These are phyloP conservation scores for Ilex asprella DNA, from an alignment of 257 asterid species.

Conservation along the genomic window DNA sequence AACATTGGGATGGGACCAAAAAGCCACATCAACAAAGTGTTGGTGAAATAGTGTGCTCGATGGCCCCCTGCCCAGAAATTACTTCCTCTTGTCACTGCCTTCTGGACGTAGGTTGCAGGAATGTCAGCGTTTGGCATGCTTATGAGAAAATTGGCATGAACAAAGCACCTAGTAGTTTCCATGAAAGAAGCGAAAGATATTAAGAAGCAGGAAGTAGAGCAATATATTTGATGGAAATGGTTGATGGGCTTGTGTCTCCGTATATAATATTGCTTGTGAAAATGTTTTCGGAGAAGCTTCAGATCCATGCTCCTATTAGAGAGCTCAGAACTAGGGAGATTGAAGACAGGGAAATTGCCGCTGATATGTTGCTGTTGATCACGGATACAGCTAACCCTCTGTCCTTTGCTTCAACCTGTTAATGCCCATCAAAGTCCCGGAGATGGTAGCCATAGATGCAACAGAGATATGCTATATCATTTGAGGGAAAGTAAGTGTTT, in stretches of 20 bases:
- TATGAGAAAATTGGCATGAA: slow-evolving; percentile 47
- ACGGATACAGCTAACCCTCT: slow-evolving; percentile 45
- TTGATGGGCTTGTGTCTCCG: slow-evolving; percentile 37
- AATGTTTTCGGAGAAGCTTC: slow-evolving; percentile 29
- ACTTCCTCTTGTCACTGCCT: slow-evolving; percentile 51
- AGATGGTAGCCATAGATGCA: no score
- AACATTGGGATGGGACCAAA: slow-evolving; percentile 76
- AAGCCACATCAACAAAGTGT: slow-evolving; percentile 45
- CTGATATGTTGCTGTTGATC: slow-evolving; percentile 42
- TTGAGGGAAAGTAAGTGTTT: background rate
- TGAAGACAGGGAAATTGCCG: slow-evolving; percentile 45
- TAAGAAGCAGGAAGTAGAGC: slow-evolving; percentile 52
- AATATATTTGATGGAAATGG: slow-evolving; percentile 37
- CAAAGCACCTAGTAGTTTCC: slow-evolving; percentile 39
- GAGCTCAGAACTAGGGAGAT: slow-evolving; percentile 45
- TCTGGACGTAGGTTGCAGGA: slow-evolving; percentile 23
- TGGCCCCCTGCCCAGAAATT: slow-evolving; percentile 29
- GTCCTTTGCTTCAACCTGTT: slow-evolving; percentile 39
- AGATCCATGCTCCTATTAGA: slow-evolving; percentile 57
- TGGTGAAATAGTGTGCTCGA: slow-evolving; percentile 45
- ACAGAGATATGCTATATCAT: background rate
- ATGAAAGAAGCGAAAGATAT: slow-evolving; percentile 53
- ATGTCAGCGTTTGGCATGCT: slow-evolving; percentile 52
- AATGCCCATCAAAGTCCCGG: background rate
- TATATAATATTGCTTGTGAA: slow-evolving; percentile 37